Evolutionary conservation across 768 basidiomycete species (phyloP).

Genomic region (Serendipita sp.): DNA sequence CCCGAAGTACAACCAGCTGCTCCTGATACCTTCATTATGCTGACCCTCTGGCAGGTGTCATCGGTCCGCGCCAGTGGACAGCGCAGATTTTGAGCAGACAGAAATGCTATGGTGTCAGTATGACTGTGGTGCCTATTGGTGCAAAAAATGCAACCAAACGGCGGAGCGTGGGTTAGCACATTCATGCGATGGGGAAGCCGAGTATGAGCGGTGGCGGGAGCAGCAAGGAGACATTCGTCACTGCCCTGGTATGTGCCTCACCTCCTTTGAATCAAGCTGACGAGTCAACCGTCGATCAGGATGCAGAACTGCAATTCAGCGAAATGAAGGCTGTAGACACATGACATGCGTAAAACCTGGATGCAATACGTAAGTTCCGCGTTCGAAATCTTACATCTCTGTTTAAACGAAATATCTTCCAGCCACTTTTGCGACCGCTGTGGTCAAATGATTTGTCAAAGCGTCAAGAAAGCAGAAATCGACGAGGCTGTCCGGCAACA

Average conservation of each 20-base stretch:
- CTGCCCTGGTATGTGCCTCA: slow-evolving; percentile 1
- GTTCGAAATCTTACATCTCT: neutral
- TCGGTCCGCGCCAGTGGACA: neutral
- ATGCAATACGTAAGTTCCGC: neutral
- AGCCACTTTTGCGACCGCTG: slow-evolving; percentile 1
- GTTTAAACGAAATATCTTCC: no score
- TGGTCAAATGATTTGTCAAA: neutral
- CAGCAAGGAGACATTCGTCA: neutral
- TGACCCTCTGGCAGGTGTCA: neutral
- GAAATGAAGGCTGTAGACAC: neutral
- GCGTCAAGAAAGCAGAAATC: neutral
- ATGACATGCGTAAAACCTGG: slow-evolving; percentile 1
- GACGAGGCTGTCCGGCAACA: neutral
- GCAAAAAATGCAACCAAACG: neutral
- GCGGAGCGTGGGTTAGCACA: neutral
- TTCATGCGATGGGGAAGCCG: neutral
- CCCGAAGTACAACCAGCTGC: neutral
- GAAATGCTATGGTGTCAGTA: slow-evolving; percentile 5
- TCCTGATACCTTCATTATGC: neutral
- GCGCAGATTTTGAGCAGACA: neutral
- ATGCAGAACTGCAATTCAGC: neutral
- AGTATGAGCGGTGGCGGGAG: neutral
- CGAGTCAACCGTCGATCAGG: neutral
- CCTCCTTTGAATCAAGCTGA: no score
- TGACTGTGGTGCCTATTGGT: slow-evolving; percentile 4